Percentiles rank a stretch among this genome's conserved stretches.
These are phyloP conservation scores for Claviceps humidiphila DNA, from an alignment of 2,329 filamentous ascomycete genomes.

Conservation along the genomic window DNA sequence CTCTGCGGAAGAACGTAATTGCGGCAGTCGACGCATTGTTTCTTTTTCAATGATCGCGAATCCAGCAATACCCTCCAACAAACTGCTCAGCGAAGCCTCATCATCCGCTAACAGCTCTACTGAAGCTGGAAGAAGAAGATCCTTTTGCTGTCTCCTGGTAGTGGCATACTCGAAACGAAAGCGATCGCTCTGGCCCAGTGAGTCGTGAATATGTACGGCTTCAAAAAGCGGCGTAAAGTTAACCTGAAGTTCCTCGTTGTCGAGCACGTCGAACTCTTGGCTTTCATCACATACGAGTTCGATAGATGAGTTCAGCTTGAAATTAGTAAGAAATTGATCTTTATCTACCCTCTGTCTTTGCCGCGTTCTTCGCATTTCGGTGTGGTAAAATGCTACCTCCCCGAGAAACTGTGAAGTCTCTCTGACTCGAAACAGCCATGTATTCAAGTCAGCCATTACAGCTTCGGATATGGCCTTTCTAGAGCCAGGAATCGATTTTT, in stretches of 20 bases:
- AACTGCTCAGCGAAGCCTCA: constrained; percentile 70
- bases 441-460: constrained; percentile 93
- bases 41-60: constrained; percentile 95
- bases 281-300: constrained; percentile 90
- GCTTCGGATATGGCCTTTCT: constrained; percentile 90
- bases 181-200: constrained; percentile 79
- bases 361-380: constrained; percentile 68
- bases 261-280: constrained; percentile 88
- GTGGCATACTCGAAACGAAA: constrained; percentile 87
- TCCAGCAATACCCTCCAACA: constrained; percentile 86
- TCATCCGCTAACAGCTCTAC: constrained; percentile 73
- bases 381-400: constrained; percentile 94
- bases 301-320: constrained; percentile 89
- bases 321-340: constrained; percentile 62
- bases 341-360: constrained; percentile 73
- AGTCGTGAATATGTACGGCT: constrained; percentile 91
- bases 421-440: constrained; percentile 87
- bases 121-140: constrained; percentile 65
- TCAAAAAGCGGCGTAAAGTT: constrained; percentile 93
- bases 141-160: constrained; percentile 81
- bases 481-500: constrained; percentile 85
- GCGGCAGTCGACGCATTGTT: constrained; percentile 76
- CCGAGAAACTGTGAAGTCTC: constrained; percentile 94
- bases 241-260: constrained; percentile 89
- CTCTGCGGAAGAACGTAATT: constrained; percentile 70